These are phyloP conservation scores for Byssothecium circinans DNA, from an alignment of 2,329 filamentous ascomycete species.

Conservation along the genomic window DNA sequence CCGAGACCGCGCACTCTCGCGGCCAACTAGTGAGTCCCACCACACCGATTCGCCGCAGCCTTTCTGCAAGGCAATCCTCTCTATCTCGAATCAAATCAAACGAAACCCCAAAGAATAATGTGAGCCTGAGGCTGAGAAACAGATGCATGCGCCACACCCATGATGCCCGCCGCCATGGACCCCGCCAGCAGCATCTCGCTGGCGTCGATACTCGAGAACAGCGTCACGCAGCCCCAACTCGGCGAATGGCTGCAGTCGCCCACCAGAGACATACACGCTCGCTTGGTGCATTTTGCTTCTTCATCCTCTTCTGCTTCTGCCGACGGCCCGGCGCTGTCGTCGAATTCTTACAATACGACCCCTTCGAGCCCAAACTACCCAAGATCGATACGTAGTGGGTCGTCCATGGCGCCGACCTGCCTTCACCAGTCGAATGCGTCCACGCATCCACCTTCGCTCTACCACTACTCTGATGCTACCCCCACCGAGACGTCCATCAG, in stretches of 20 bases:
- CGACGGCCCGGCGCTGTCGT: conserved; percentile 15
- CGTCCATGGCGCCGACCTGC: conserved; percentile 36
- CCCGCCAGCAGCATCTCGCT: conserved; percentile 17
- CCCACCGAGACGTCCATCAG: conserved; percentile 29
- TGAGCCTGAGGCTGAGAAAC: conserved; percentile 15
- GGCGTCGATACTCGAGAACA: conserved; percentile 24
- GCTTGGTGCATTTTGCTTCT: conserved; percentile 22
- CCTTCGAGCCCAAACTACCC: conserved; percentile 11
- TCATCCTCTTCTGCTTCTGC: conserved; percentile 11
- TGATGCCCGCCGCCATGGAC: conserved; percentile 8
- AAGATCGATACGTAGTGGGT: conserved; percentile 16
- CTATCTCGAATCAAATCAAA: not conserved
- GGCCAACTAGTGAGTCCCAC: conserved; percentile 15
- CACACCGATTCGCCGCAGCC: conserved; percentile 16
- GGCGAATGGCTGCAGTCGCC: conserved; percentile 29
- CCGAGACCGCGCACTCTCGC: conserved; percentile 2
- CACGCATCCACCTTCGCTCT: conserved; percentile 23
- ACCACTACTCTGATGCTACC: conserved; percentile 21
- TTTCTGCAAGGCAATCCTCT: not conserved
- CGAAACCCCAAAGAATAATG: conserved; percentile 1
- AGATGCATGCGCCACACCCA: conserved; percentile 16
- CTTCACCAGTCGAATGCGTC: conserved; percentile 31
- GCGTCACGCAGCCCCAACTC: conserved; percentile 20
- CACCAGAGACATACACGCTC: conserved; percentile 28
- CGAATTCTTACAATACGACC: conserved; percentile 11